phyloP scores from a whole-genome alignment of 164 flowering plant genomes.

The Liquidambar formosana region DNA sequence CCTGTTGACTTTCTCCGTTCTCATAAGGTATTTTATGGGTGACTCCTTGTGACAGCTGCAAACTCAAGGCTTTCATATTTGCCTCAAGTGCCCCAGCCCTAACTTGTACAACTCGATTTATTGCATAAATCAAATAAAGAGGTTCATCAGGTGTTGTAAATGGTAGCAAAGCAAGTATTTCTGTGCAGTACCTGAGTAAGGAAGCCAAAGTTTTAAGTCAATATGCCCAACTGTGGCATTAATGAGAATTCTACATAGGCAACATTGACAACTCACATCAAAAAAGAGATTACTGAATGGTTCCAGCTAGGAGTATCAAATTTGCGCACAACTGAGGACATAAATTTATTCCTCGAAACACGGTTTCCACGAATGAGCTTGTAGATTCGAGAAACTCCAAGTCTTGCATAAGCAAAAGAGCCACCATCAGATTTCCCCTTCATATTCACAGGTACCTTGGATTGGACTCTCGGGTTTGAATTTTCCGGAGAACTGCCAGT shows the following conservation, averaged over 20 bases:
- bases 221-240: background rate
- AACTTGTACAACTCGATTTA: constrained; percentile 92
- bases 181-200: constrained; percentile 83
- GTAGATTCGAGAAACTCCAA: constrained; percentile 91
- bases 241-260: background rate
- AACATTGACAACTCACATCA: constrained; percentile 62
- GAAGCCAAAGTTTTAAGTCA: constrained; percentile 14
- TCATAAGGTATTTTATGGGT: constrained; percentile 26
- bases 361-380: constrained; percentile 93
- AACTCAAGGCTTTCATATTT: constrained; percentile 66
- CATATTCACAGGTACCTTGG: constrained; percentile 41
- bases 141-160: constrained; percentile 92
- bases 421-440: constrained; percentile 62
- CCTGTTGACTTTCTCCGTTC: constrained; percentile 43
- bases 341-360: constrained; percentile 85
- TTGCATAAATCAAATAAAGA: constrained; percentile 77
- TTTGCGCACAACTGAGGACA: constrained; percentile 90
- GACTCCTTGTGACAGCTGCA: constrained; percentile 37
- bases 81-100: constrained; percentile 86
- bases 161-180: constrained; percentile 84
- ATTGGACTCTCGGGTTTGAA: constrained; percentile 38
- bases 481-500: constrained; percentile 26
- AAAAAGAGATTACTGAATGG: constrained; percentile 54
- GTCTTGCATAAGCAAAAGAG: constrained; percentile 60
- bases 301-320: constrained; percentile 69